phyloP scores from a whole-genome alignment of 345 rosid species.

The Crucihimalaya himalaica region DNA sequence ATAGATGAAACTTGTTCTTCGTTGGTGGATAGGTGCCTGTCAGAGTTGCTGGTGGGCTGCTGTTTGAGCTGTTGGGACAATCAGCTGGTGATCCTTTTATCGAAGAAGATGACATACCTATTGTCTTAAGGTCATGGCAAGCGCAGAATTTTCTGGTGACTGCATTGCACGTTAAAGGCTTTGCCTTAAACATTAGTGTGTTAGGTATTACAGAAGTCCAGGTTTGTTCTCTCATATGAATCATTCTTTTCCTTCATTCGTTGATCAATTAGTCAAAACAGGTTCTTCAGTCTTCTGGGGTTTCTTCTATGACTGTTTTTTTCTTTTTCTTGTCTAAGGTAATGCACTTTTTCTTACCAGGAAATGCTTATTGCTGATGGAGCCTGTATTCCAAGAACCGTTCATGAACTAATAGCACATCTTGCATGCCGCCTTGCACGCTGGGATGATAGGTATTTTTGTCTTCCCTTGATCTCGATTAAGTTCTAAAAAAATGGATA shows the following conservation, averaged over 20 bases:
- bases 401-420: constrained; percentile 61
- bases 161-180: constrained; percentile 59
- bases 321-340: neutral
- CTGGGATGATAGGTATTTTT: constrained; percentile 68
- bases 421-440: constrained; percentile 62
- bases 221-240: constrained; percentile 43
- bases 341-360: constrained; percentile 31
- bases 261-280: neutral
- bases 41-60: constrained; percentile 63
- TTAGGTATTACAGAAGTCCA: constrained; percentile 64
- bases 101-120: constrained; percentile 62
- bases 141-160: constrained; percentile 58
- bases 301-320: neutral
- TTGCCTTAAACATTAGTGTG: constrained; percentile 46
- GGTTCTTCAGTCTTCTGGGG: neutral
- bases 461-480: neutral
- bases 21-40: constrained; percentile 58
- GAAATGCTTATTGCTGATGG: constrained; percentile 64
- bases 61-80: constrained; percentile 74
- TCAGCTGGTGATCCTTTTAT: constrained; percentile 63
- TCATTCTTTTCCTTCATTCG: neutral
- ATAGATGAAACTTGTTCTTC: neutral
- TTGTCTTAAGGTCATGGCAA: constrained; percentile 70
- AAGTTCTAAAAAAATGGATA: neutral
- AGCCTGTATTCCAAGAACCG: constrained; percentile 45